These are phyloP conservation scores for Ogataea corticis DNA, from an alignment of 805 yeast species.

Conservation along the genomic window DNA sequence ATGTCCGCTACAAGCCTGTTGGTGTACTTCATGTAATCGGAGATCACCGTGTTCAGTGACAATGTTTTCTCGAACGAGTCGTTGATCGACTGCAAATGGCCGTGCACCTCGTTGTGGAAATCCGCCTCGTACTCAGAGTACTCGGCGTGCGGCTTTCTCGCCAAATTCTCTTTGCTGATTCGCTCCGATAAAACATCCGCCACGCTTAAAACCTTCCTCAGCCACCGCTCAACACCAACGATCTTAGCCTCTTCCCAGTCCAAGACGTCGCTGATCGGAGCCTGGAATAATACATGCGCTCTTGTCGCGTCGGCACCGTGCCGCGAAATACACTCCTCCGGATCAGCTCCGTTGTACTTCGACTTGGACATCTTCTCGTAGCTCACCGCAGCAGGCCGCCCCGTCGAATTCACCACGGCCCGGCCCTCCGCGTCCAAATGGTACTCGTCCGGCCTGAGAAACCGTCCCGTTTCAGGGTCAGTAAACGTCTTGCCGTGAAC, in stretches of 20 bases:
- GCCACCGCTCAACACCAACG: slow-evolving; percentile 86
- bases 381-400: slow-evolving; percentile 51
- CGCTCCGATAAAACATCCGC: slow-evolving; percentile 23
- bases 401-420: slow-evolving; percentile 52
- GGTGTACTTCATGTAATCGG: slow-evolving; percentile 87
- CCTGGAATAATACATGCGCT: slow-evolving; percentile 90
- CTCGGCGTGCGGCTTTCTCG: slow-evolving; percentile 16
- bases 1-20: slow-evolving; percentile 44
- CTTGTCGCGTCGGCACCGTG: slow-evolving; percentile 95
- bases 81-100: slow-evolving; percentile 49
- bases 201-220: slow-evolving; percentile 52
- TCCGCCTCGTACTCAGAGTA: slow-evolving; percentile 46
- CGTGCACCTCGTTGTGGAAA: slow-evolving; percentile 59
- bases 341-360: slow-evolving; percentile 92
- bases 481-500: slow-evolving; percentile 87
- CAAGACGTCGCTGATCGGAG: slow-evolving; percentile 78
- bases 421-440: slow-evolving; percentile 40
- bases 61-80: slow-evolving; percentile 58
- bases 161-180: slow-evolving; percentile 6
- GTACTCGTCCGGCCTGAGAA: slow-evolving; percentile 77
- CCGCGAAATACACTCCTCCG: slow-evolving; percentile 64
- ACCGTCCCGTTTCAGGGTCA: slow-evolving; percentile 72
- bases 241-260: slow-evolving; percentile 91
- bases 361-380: slow-evolving; percentile 97
- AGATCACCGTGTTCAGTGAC: slow-evolving; percentile 79